A percentile compares a stretch with the other conserved stretches of the same genome.
phyloP scores from a whole-genome alignment of 2,329 filamentous ascomycete species.

The Pseudopyrenochaeta lycopersici region DNA sequence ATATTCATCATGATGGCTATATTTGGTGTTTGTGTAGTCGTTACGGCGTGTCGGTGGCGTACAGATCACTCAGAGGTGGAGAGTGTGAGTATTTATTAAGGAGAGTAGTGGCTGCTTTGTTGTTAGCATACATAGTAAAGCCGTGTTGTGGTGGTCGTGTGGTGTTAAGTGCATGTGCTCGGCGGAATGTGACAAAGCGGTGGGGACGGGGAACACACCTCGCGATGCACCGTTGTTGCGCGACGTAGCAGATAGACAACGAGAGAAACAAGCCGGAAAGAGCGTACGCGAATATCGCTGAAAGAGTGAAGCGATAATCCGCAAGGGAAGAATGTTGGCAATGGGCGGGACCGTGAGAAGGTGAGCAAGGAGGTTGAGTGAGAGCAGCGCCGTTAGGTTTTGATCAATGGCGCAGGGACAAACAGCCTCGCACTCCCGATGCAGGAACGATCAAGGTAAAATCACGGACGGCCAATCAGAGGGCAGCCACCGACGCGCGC shows the following conservation, averaged over 20 bases:
- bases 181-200: conserved; percentile 24
- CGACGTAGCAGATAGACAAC: conserved; percentile 23
- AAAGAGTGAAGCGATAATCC: conserved; percentile 70
- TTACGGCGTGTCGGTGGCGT: conserved; percentile 33
- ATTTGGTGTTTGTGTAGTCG: conserved; percentile 20
- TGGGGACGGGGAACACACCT: conserved; percentile 38
- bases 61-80: conserved; percentile 17
- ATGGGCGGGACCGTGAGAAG: conserved; percentile 42
- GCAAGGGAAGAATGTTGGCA: conserved; percentile 39
- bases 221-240: conserved; percentile 22
- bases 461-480: conserved; percentile 12
- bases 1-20: conserved; percentile 52
- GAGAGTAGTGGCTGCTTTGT: conserved; percentile 34
- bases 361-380: conserved; percentile 32
- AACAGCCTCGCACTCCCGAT: conserved; percentile 24
- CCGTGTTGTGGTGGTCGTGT: conserved; percentile 12
- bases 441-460: conserved; percentile 16
- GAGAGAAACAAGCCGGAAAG: conserved; percentile 42
- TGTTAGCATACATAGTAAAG: conserved; percentile 27
- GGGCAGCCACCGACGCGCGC: not conserved
- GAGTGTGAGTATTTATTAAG: conserved; percentile 34
- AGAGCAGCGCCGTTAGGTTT: conserved; percentile 22
- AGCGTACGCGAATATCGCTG: conserved; percentile 63
- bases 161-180: conserved; percentile 24
- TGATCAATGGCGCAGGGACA: conserved; percentile 26